Conservation (phyloP, 164 flowering plant species). For the Annona cherimola region DNA sequence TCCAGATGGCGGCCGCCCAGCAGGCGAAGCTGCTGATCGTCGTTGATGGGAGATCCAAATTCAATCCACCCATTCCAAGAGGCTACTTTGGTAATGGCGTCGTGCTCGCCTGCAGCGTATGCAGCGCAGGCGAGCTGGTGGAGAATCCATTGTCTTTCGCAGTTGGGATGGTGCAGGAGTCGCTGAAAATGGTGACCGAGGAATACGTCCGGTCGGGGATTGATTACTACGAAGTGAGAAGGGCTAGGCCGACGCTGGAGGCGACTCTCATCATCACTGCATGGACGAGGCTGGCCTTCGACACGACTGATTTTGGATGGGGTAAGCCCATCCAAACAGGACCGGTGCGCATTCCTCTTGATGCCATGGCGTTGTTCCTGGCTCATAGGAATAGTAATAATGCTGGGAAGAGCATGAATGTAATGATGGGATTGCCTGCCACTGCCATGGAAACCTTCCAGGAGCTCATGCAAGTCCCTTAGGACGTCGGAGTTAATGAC, state of each 20-base stretch:
- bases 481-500: too few species aligned
- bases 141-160: conserved; percentile 19
- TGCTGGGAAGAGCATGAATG: conserved; percentile 7
- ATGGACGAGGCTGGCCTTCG: conserved; percentile 24
- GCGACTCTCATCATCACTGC: conserved; percentile 20
- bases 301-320: conserved; percentile 26
- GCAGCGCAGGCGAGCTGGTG: conserved; percentile 18
- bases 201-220: conserved; percentile 20
- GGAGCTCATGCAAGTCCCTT: neutral
- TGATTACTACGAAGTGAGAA: conserved; percentile 17
- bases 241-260: conserved; percentile 14
- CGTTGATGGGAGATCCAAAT: conserved; percentile 18
- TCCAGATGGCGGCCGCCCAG: conserved; percentile 17
- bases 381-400: neutral
- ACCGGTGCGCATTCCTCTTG: conserved; percentile 10
- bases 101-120: conserved; percentile 2
- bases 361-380: conserved; percentile 15
- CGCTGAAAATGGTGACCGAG: conserved; percentile 15
- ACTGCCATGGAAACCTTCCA: conserved; percentile 14
- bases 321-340: conserved; percentile 17
- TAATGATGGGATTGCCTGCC: conserved; percentile 19
- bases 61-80: conserved; percentile 19
- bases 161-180: conserved; percentile 13
- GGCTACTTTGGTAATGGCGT: conserved; percentile 26
- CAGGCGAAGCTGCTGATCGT: conserved; percentile 17